phyloP scores from a whole-genome alignment of 208 protist genomes.

The Blastocrithidia nonstop region DNA sequence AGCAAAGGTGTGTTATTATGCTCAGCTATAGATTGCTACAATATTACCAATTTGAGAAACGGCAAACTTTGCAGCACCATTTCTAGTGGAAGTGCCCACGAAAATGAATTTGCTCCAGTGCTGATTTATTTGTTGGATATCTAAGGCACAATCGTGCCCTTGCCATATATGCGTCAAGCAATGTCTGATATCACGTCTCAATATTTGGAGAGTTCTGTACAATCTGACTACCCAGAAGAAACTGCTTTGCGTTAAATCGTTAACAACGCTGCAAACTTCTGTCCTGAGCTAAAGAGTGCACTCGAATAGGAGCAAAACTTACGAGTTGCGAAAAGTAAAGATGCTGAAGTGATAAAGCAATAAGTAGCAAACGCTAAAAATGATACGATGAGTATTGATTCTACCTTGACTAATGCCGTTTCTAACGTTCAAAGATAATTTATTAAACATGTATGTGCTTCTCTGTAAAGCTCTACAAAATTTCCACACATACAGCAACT shows the following conservation, averaged over 20 bases:
- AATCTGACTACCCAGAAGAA: conserved; percentile 17
- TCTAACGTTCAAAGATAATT: conserved; percentile 3
- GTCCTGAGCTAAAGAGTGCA: conserved; percentile 3
- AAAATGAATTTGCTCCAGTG: background rate
- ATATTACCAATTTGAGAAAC: no score
- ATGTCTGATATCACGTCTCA: conserved; percentile 24
- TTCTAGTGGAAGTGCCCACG: background rate
- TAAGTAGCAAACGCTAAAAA: no score
- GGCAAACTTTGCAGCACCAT: background rate
- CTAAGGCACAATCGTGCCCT: conserved; percentile 74
- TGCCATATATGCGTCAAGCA: conserved; percentile 48
- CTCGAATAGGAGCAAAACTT: conserved; percentile 1
- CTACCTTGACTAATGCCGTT: background rate
- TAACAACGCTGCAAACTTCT: background rate
- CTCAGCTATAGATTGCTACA: no score
- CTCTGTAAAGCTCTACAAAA: conserved; percentile 3
- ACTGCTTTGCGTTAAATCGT: conserved; percentile 7
- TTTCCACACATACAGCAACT: conserved; percentile 23
- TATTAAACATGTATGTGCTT: background rate
- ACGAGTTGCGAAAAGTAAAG: background rate
- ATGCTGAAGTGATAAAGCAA: background rate
- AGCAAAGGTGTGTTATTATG: no score
- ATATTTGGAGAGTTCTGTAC: conserved; percentile 21
- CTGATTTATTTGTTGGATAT: conserved; percentile 53
- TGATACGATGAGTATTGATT: conserved; percentile 19